Base-by-base conservation (phyloP, 2,329 filamentous ascomycete species). In the Rhexocercosporidium sp. region DNA sequence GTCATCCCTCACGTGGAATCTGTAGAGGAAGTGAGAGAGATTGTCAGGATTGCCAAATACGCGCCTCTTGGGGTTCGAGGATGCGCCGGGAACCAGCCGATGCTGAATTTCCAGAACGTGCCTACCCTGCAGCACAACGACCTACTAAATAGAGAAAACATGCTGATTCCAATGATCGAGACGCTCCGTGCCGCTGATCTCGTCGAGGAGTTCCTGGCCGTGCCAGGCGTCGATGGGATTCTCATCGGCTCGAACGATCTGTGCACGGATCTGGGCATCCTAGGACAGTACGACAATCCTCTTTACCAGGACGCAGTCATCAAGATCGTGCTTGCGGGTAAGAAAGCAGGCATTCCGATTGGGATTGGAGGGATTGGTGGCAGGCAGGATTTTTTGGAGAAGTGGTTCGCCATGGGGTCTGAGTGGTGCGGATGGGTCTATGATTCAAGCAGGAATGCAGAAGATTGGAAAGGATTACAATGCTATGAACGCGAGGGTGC, bases 261-360 rank as follows among this genome's bases (percentile, higher is more conserved):
- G 3, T 57, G 25, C 31, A 57, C 53, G n/a, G 53, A 57, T n/a
- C 3, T 29, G 27, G 53, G 53, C 3, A 57, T 57, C 20, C 27
- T n/a, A 12, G 27, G 53, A 12, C 53, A 57, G 53, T 57, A 57
- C 14, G 27, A 57, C n/a, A 29, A 37, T 34, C 22, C 53, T 18
- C 3, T 57, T 14, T 57, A 37, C 18, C 27, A 57, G 25, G 31
- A 57, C 34, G 3, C 51, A 9, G 51, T 29, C n/a, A 57, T 25
- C 20, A 27, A 56, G 53, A 31, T 34, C 8, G 53, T 57, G 5
- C 31, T 57, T 27, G 53, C 27, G 14, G 53, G 53, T 18, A 57
- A 37, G 53, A 57, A 37, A n/a, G 53, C 53, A 20, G 53, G 53
- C 3, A 57, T 31, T 20, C 27, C 53, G 25, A 57, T 34, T 57